Base-by-base conservation (phyloP, 1,284 basidiomycete species). In the Papiliotrema flavescens region DNA sequence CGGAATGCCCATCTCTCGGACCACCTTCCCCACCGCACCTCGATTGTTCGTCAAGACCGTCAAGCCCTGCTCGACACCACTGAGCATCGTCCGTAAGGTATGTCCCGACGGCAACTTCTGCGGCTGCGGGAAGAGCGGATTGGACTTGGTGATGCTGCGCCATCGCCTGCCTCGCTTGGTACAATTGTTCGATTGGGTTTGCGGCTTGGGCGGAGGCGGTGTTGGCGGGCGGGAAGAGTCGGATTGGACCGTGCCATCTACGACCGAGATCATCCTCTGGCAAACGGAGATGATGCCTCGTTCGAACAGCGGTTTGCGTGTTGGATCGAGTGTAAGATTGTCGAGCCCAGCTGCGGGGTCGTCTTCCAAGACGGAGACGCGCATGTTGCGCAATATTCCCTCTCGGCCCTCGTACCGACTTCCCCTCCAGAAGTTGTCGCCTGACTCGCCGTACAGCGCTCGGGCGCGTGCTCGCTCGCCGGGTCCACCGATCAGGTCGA, bases 21-120 rank as follows among this genome's bases (percentile, higher is more conserved):
- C 49, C 11, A 75, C 65, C 55, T 74, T 73, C 15, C 66, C 63
- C 19, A 75, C 66, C 3, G 71, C 65, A 3, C 71, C 71, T 41
- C 73, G 57, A 49, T 75, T 75, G 53, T 75, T 75, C 19, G 71
- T 75, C 40, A 75, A 52, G 3, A 73, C 63, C 14, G 73, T 75
- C 66, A 63, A 64, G 3, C 64, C 61, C 2, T 55, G 47, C 34
- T 49, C 22, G 6, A 66, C 44, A 2, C 70, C 69, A 0, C 54
- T 60, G 0, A 67, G 34, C 26, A 75, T 47, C 2, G 70, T 73
- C 2, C 66, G 63, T 22, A 75, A 49, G 11, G 73, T 75, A 58
- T 74, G 71, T 0, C 59, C 60, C 0, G 63, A 64, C 0, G 70
- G 71, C 15, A 68, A 50, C 26, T 60, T 55, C 1, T 61, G 55